Percentiles rank a stretch among this genome's conserved stretches.
Conservation (phyloP, 176 grass and related monocot species). For the Lolium rigidum region DNA sequence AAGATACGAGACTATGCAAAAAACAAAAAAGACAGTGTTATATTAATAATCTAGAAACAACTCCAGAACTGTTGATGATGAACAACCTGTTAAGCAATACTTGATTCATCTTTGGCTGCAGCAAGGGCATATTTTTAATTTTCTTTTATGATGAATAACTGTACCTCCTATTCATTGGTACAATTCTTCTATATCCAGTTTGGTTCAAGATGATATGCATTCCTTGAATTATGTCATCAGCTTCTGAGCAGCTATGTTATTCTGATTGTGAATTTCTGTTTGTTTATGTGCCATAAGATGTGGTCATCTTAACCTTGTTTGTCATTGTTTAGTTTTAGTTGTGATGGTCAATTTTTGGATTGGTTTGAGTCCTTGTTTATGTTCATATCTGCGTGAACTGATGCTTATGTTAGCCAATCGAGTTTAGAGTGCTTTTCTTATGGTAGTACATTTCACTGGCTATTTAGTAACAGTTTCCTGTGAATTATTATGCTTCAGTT, state of each 20-base stretch:
- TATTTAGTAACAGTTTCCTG: background rate
- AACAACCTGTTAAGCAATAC: slow-evolving; percentile 44
- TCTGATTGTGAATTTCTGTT: background rate
- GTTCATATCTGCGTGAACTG: background rate
- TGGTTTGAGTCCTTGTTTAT: background rate
- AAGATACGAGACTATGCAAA: slow-evolving; percentile 60
- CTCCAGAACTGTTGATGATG: slow-evolving; percentile 46
- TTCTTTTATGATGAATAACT: slow-evolving; percentile 8
- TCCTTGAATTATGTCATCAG: slow-evolving; percentile 19
- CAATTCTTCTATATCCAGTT: slow-evolving; percentile 12
- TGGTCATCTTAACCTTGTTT: background rate
- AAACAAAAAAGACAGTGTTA: slow-evolving; percentile 51
- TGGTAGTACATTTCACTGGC: background rate
- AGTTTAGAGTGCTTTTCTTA: background rate
- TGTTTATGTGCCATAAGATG: background rate
- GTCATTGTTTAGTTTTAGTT: slow-evolving; percentile 5
- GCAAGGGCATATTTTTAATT: slow-evolving; percentile 29
- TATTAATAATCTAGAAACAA: slow-evolving; percentile 72
- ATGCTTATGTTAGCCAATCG: background rate
- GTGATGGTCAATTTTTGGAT: background rate
- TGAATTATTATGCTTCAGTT: background rate
- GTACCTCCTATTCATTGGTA: slow-evolving; percentile 2
- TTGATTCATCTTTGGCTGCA: too few species aligned
- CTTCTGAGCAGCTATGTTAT: background rate
- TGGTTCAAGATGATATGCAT: slow-evolving; percentile 8